Base-by-base conservation (phyloP, 225 moss, liverwort and hornwort species). In the Sphagnum tenellum region DNA sequence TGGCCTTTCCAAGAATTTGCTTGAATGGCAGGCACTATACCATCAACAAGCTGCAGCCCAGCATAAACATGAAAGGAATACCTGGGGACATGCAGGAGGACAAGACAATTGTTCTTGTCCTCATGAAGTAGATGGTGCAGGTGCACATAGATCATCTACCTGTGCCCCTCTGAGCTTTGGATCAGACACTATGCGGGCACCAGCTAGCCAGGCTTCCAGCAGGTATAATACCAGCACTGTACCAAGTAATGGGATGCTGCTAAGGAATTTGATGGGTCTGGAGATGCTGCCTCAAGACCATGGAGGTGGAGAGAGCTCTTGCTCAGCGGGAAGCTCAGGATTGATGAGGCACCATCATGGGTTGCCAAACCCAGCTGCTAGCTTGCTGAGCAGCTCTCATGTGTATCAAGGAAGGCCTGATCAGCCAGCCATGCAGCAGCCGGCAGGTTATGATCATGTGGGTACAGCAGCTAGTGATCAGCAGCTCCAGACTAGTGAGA, bases 11-110 rank as follows among this genome's bases (percentile, higher is more conserved):
- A 87, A 93, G 70, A 81, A 92, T 47, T 77, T 96, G 14, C 93
- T 90, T 66, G 90, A 98, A 11, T 98, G 92, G 96, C 96, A 98
- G 70, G 85, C 93, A 80, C 71, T 98, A 13, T 98, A 98, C 74
- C 90, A 88, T 61, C 87, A 87, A 49, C 85, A 82, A 50, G 53
- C 82, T 29, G 29, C 29, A 29, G 29, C 29, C n/a, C 83, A 86
- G 11, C 78, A 87, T 29, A 29, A 29, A 29, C 64, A 80, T 74
- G 74, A 79, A 57, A 62, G 85, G 66, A 71, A 67, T 11, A 69
- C 75, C 5, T 79, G 81, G 86, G 48, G 55, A 44, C 47, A 79
- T 58, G 44, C 86, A 49, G 57, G 69, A 29, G 29, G 68, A 0
- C 89, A 81, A 13, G 77, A 77, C 57, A 29, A 29, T 29, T 29